A percentile compares a stretch with the other conserved stretches of the same genome.
These are phyloP conservation scores for Prunus yedoensis DNA, from an alignment of 331 rosid species.

Conservation along the genomic window DNA sequence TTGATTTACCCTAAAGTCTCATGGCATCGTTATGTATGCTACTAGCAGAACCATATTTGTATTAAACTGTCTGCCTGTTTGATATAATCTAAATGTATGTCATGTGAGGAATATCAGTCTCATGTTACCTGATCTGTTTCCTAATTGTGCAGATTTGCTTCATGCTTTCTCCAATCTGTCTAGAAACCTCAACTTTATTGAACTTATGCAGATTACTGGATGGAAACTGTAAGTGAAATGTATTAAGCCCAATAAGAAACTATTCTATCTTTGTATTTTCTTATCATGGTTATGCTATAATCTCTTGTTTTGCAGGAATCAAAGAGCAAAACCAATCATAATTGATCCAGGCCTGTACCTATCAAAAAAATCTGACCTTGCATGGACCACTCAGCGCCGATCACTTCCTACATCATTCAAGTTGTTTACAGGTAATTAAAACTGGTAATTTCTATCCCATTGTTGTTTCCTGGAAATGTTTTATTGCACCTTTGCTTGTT, in stretches of 20 bases:
- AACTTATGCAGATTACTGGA: conserved; percentile 64
- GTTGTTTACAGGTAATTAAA: conserved; percentile 71
- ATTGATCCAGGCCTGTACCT: conserved; percentile 91
- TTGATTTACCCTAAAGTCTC: not conserved
- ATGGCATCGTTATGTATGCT: not conserved
- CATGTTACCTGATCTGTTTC: conserved; percentile 22
- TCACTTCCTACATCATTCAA: conserved; percentile 87
- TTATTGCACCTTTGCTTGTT: not conserved
- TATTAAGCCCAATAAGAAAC: not conserved
- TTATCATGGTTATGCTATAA: conserved; percentile 16
- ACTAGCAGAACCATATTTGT: not conserved
- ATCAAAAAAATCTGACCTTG: conserved; percentile 84
- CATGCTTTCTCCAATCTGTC: conserved; percentile 82
- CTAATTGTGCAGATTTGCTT: conserved; percentile 72
- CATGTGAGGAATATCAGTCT: not conserved
- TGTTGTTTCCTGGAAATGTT: not conserved
- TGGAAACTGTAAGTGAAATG: conserved; percentile 85
- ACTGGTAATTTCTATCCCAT: not conserved
- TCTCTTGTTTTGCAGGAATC: conserved; percentile 57
- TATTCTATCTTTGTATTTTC: not conserved
- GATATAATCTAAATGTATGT: not conserved
- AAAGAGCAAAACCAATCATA: conserved; percentile 89
- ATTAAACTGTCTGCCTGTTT: not conserved
- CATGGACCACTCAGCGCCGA: conserved; percentile 78
- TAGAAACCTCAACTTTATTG: conserved; percentile 82